phyloP scores from a whole-genome alignment of 2,329 filamentous ascomycete species.

The Monilinia fructigena region DNA sequence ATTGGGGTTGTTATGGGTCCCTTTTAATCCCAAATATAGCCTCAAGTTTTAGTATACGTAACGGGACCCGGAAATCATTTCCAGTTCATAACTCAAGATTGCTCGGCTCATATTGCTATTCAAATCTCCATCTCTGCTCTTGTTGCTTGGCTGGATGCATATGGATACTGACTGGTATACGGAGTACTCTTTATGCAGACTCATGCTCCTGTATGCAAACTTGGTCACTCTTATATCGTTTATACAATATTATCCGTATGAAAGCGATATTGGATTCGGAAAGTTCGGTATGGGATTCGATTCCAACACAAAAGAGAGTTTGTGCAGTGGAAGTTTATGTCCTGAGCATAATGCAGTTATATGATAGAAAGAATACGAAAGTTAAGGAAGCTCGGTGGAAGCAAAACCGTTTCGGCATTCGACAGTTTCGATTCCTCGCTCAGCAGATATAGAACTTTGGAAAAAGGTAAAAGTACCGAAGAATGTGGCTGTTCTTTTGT shows the following conservation, averaged over 20 bases:
- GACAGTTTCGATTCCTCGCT: background rate
- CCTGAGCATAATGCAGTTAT: background rate
- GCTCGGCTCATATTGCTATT: background rate
- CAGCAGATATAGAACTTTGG: background rate
- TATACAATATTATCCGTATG: background rate
- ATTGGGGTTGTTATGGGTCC: background rate
- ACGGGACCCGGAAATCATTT: conserved; percentile 11
- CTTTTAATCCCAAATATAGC: conserved; percentile 1
- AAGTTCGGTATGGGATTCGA: background rate
- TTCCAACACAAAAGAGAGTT: background rate
- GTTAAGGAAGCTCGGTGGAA: background rate
- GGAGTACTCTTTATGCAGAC: background rate
- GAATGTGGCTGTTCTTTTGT: background rate
- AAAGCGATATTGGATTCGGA: too few species aligned
- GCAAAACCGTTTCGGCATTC: background rate
- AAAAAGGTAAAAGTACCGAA: background rate
- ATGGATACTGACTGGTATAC: background rate
- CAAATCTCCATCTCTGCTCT: background rate
- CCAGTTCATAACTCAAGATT: background rate
- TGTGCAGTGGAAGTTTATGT: background rate
- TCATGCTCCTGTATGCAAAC: background rate
- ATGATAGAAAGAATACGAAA: background rate
- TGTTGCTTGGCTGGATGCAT: background rate
- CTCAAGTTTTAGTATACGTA: background rate
- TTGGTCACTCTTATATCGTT: too few species aligned